Evolutionary conservation across 306 rosid species (phyloP).

Genomic region (Lablab purpureus): DNA sequence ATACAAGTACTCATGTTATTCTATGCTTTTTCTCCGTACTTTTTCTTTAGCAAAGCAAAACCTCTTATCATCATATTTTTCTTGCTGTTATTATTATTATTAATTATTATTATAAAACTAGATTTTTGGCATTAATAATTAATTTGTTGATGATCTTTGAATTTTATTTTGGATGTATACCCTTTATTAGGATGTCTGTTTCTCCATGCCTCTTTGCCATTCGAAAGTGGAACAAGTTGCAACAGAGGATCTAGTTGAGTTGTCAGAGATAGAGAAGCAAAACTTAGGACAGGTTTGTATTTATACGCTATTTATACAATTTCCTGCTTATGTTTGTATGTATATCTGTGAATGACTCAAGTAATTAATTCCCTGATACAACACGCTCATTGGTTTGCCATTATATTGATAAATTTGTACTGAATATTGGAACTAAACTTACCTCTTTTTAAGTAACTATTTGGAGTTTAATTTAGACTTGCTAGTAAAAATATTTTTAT

Average conservation of each 20-base stretch:
- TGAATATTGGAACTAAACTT: neutral
- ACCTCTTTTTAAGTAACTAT: too few relatives aligned
- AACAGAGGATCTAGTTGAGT: slow-evolving; percentile 86
- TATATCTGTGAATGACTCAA: slow-evolving; percentile 17
- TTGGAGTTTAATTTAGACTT: slow-evolving; percentile 26
- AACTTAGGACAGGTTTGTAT: slow-evolving; percentile 89
- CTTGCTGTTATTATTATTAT: neutral
- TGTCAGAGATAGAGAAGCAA: slow-evolving; percentile 93
- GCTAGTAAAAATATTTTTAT: neutral
- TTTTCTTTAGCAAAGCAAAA: slow-evolving; percentile 15
- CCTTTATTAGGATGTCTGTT: slow-evolving; percentile 71
- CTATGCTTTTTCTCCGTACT: neutral
- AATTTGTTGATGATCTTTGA: slow-evolving; percentile 9
- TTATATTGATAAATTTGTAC: slow-evolving; percentile 27
- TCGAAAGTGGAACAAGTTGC: slow-evolving; percentile 85
- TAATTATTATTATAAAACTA: neutral
- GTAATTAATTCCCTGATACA: slow-evolving; percentile 22
- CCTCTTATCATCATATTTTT: neutral
- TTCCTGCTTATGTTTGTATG: slow-evolving; percentile 27
- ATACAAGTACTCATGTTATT: neutral
- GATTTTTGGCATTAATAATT: neutral
- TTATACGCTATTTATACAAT: slow-evolving; percentile 14
- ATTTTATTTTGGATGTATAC: slow-evolving; percentile 24
- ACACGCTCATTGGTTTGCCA: neutral
- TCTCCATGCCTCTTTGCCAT: slow-evolving; percentile 94